Evolutionary conservation across 2,329 filamentous ascomycete species (phyloP), one percentile per base, ranked within the genome.

Genomic region (Ceratocystis smalleyi): DNA sequence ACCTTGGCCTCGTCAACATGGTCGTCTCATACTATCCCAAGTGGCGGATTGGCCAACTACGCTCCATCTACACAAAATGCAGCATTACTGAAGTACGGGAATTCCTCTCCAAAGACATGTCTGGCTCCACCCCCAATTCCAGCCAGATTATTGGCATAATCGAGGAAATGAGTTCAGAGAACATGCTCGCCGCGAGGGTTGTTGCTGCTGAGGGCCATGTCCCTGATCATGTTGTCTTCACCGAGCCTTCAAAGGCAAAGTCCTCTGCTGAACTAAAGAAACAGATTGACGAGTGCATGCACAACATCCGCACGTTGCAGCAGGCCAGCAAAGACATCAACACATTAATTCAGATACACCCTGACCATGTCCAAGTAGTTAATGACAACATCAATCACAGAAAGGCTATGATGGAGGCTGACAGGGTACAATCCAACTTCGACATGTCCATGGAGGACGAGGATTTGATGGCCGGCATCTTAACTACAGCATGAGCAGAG

Each of bases 31-130:
- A 87, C 8, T 89, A 91, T 71, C 84, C 88, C 69, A 84, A 85
- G 69, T 90, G 87, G 76, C 85, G 88, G 66, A 83, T 97, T 65
- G 77, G 86, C 43, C 84, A 84, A 66, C 78, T 97, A 30, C 84
- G 85, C 55, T 81, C 82, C 62, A 84, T 89, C 2, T 96, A 92
- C 71, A 76, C 75, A 63, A 81, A 81, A 67, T 75, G 85, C 43
- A 79, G 80, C 17, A 76, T 86, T 40, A 69, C 77, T 19, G 78
- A 83, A 69, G 72, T 86, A 22, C 77, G 78, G 51, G 69, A 73
- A 27, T 72, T 74, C 51, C 85, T 83, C 0, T 75, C 76, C 61
- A 82, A 79, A 43, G 77, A 79, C 70, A 84, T 80, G 1, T 81
- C 78, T 17, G 70, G 71, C 40, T 68, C 70, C 7, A 72, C 83